Base-by-base conservation (phyloP, 805 yeast genomes). In the Monosporozyma siamensis region DNA sequence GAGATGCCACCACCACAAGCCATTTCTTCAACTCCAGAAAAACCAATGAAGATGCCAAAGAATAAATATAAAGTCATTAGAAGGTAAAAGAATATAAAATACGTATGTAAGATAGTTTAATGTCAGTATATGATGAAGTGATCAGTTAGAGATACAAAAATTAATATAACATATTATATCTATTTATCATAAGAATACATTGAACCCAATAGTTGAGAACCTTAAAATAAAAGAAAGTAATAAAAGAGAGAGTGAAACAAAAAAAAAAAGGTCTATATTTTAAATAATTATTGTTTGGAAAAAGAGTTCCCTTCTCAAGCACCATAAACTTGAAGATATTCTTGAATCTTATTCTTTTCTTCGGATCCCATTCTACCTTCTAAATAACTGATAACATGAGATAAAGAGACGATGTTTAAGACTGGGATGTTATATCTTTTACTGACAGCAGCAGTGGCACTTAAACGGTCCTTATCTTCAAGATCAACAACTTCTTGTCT, bases 401-500 rank as follows among this genome's bases (percentile, higher is more conserved):
- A 69, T 59, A 92, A 72, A 34, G 77, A 71, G 31, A 88, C 88
- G 53, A 92, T 89, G 40, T 83, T 77, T 43, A 83, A 63, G 20
- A 92, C 95, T 2, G 97, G 97, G 44, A 90, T 83, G 31, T 73
- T 72, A 59, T 80, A 82, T 57, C 72, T 75, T 55, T 77, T 69
- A 40, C 84, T 68, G 22, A 90, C 92, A 18, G 79, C 78, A 59
- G 81, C 82, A 4, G 95, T 85, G 38, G 97, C 95, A 51, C 92
- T 81, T 52, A 70, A 63, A 24, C 56, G 53, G 40, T 61, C 63
- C 26, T 56, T 52, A 34, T 56, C 59, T 34, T 71, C 71, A 32
- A 79, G 70, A 52, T 78, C 82, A 29, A 84, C 81, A 39, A 92
- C 80, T 68, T 92, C 98, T 70, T 89, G 95, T 71, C 98, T 81